Evolutionary conservation across 371 early-diverging fungal species (phyloP).

Genomic region (Syncephalastrum sp.): DNA sequence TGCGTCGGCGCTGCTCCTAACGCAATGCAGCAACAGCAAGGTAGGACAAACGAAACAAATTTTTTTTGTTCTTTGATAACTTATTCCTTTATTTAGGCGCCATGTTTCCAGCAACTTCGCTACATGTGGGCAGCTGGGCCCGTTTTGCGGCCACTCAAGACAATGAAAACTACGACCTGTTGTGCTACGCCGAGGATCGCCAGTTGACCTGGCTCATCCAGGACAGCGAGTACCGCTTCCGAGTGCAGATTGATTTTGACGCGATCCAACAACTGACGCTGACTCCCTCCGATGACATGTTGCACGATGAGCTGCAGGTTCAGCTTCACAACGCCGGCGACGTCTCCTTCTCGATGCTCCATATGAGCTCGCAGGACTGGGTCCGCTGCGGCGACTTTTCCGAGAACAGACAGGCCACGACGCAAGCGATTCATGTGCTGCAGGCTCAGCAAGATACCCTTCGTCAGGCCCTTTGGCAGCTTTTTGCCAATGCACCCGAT

Average conservation of each 20-base stretch:
- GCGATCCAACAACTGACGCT: constrained; percentile 27
- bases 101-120: constrained; percentile 23
- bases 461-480: constrained; percentile 23
- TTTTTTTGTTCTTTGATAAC: neutral
- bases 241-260: constrained; percentile 28
- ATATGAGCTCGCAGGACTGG: constrained; percentile 32
- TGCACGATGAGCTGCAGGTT: constrained; percentile 19
- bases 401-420: constrained; percentile 36
- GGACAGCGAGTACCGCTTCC: constrained; percentile 33
- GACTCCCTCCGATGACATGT: constrained; percentile 10
- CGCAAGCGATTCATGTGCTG: constrained; percentile 11
- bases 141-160: constrained; percentile 18
- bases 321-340: constrained; percentile 8
- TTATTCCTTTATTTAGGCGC: constrained; percentile 7
- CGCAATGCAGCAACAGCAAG: too few species aligned
- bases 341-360: constrained; percentile 28
- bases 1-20: too few species aligned
- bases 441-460: constrained; percentile 18
- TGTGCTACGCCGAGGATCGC: constrained; percentile 26
- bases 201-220: constrained; percentile 41
- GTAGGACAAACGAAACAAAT: too few species aligned
- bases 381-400: constrained; percentile 41
- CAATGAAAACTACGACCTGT: constrained; percentile 19
- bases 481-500: constrained; percentile 29
- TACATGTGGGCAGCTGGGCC: constrained; percentile 39